Evolutionary conservation across 306 rosid species (phyloP), one percentile per base, ranked within the genome.

Genomic region (Trifolium repens): DNA sequence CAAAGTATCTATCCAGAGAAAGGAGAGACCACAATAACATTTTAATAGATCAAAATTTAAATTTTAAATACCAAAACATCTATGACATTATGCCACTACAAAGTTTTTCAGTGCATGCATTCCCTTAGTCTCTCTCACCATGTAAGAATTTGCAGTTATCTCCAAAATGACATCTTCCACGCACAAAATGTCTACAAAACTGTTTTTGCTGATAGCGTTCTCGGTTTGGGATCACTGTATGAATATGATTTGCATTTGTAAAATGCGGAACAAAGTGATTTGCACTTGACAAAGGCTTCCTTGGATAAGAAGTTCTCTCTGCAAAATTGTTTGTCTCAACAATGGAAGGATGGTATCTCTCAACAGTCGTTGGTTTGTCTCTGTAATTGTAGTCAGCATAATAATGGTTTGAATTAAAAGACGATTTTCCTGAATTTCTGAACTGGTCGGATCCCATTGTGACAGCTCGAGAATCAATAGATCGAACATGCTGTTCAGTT

Each of bases 61-160:
- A 76, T 37, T 60, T 17, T 7, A 4, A 26, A 54, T 9, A 7
- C 37, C 74, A 26, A n/a, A 54, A 12, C 39, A 76, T 55, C 5
- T 4, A 44, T 44, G 70, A 14, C 34, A 69, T 32, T 9, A 69
- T 58, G 27, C 40, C 75, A 42, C 67, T 6, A 67, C 39, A 57
- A 67, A 17, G 0, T 15, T 19, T 24, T 19, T 62, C n/a, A 7
- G 26, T 55, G 57, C 82, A 66, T 53, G 39, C 61, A 17, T 71
- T 58, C 49, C 75, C 42, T 37, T 12, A 35, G 42, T 72, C 77
- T 72, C 84, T 58, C 32, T n/a, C 63, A 24, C 72, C 87, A 81
- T 94, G 97, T 3, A 75, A 77, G 79, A 82, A 94, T 69, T 85
- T 94, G 85, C 97, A 91, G 17, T 53, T 87, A 37, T 88, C 91